A percentile compares a stretch with the other conserved stretches of the same genome.
These are phyloP conservation scores for Plasmodium gonderi DNA, from an alignment of 169 alveolate species.

Conservation along the genomic window DNA sequence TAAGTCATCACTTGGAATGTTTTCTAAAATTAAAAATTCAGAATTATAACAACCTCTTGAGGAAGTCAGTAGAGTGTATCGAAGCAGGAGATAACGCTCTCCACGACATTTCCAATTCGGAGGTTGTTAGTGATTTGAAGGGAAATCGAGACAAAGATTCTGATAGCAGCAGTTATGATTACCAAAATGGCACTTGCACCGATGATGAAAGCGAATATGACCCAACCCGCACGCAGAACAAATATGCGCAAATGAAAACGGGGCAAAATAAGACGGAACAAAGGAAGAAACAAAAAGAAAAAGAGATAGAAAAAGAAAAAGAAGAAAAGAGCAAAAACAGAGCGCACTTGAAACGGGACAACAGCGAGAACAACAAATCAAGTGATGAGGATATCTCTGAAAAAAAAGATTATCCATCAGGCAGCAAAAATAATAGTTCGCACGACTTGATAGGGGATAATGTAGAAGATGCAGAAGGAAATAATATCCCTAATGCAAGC, in stretches of 20 bases:
- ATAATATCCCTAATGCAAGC: not conserved
- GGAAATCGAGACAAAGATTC: no score
- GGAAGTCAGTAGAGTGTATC: not conserved
- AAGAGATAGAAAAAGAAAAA: not conserved
- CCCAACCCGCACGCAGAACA: not conserved
- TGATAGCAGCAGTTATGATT: no score
- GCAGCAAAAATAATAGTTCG: not conserved
- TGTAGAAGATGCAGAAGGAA: not conserved
- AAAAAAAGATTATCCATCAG: not conserved
- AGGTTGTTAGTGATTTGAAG: no score
- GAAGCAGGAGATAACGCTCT: not conserved
- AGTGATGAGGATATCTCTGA: no score
- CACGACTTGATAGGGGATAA: not conserved
- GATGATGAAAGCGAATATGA: not conserved
- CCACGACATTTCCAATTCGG: not conserved
- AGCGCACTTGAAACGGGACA: not conserved
- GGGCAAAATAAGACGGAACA: not conserved
- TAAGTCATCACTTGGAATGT: conserved; percentile 4
- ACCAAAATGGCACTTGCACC: not conserved
- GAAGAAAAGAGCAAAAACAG: not conserved
- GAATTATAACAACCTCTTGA: not conserved
- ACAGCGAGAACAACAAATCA: not conserved
- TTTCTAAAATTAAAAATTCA: conserved; percentile 45
- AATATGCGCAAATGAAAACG: not conserved
- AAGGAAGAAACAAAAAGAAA: not conserved